Conservation (phyloP, 768 basidiomycete genomes). For the Pisolithus marmoratus region DNA sequence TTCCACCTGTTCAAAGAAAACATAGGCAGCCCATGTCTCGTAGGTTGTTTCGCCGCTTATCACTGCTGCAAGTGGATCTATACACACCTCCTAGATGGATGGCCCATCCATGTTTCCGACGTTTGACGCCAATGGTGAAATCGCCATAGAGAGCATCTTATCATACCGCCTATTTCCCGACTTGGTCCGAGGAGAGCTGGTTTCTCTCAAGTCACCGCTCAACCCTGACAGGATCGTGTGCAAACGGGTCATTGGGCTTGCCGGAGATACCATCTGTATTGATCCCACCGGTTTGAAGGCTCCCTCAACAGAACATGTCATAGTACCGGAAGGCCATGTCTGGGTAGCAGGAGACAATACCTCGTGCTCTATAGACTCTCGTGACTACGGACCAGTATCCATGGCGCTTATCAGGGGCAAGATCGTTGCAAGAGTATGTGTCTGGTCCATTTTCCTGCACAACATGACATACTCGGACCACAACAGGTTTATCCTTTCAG, state of each 20-base stretch:
- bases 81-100: conserved; percentile 39
- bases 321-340: conserved; percentile 79
- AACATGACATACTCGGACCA: not conserved
- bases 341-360: conserved; percentile 94
- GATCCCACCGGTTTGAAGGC: conserved; percentile 72
- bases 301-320: conserved; percentile 65
- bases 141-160: conserved; percentile 57
- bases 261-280: conserved; percentile 84
- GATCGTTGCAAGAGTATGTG: conserved; percentile 57
- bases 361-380: conserved; percentile 77
- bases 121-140: conserved; percentile 51
- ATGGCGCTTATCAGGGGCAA: conserved; percentile 69
- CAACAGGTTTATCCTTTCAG: conserved; percentile 25
- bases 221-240: conserved; percentile 65
- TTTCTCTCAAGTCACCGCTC: conserved; percentile 66
- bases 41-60: conserved; percentile 24
- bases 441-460: not conserved
- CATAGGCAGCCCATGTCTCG: conserved; percentile 50
- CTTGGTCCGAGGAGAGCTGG: conserved; percentile 69
- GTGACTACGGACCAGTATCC: conserved; percentile 89
- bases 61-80: not conserved
- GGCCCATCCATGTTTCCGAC: conserved; percentile 85
- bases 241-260: conserved; percentile 86
- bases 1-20: conserved; percentile 61
- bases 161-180: conserved; percentile 47